These are phyloP conservation scores for Botrytis hyacinthi DNA, from an alignment of 2,329 filamentous ascomycete genomes.

Conservation along the genomic window DNA sequence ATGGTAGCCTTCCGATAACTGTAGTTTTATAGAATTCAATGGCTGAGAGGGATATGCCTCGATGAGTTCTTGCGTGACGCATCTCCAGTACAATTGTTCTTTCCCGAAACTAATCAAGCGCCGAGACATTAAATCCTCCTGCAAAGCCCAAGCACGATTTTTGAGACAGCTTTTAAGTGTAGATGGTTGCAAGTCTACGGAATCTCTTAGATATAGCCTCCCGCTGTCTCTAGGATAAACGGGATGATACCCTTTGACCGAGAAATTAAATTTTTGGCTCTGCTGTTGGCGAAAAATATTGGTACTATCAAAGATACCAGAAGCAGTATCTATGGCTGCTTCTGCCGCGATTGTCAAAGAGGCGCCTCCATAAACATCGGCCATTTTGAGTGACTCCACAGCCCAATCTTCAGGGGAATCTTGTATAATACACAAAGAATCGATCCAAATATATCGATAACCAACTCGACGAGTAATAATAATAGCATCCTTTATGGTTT, in stretches of 20 bases:
- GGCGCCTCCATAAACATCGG: background rate
- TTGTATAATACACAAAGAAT: background rate
- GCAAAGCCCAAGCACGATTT: background rate
- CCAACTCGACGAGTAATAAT: background rate
- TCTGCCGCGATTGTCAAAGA: background rate
- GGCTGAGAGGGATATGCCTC: background rate
- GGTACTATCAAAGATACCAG: background rate
- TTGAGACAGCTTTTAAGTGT: background rate
- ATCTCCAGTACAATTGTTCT: background rate
- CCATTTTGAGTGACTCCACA: background rate
- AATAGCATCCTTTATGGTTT: background rate
- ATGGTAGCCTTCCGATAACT: background rate
- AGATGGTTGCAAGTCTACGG: fast-evolving
- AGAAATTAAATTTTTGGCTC: background rate
- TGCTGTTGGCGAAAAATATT: background rate
- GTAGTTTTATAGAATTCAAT: too few relatives aligned
- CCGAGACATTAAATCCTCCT: background rate
- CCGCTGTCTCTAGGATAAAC: background rate
- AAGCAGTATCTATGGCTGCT: background rate
- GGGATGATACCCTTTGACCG: too few relatives aligned
- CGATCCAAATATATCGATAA: background rate
- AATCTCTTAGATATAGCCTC: fast-evolving
- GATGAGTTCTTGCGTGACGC: fast-evolving
- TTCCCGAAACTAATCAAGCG: background rate
- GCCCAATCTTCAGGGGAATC: background rate